phyloP scores from a whole-genome alignment of 176 grass and related monocot species.

The Avena insularis region DNA sequence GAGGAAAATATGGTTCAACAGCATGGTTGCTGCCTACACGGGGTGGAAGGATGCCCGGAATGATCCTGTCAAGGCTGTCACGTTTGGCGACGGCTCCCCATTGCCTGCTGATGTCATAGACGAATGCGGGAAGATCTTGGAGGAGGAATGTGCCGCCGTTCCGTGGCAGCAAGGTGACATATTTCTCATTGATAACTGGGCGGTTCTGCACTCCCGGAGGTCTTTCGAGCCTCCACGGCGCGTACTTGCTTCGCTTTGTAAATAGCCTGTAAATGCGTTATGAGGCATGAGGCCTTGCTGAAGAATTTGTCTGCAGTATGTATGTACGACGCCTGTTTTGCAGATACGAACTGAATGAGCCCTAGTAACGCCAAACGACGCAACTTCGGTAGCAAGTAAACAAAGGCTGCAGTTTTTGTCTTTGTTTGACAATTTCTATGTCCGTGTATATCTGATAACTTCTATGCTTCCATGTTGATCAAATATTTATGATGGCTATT shows the following conservation, averaged over 20 bases:
- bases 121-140: conserved; percentile 69
- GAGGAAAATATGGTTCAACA: conserved; percentile 95
- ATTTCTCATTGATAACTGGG: conserved; percentile 84
- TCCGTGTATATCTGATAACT: background rate
- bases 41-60: conserved; percentile 92
- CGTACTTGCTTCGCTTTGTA: conserved; percentile 92
- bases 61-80: conserved; percentile 85
- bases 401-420: no score
- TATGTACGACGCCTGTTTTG: no score
- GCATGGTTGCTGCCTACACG: conserved; percentile 95
- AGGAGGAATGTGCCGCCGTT: conserved; percentile 71
- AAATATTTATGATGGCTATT: no score
- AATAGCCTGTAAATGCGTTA: conserved; percentile 35
- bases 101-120: conserved; percentile 67
- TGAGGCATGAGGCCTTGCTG: background rate
- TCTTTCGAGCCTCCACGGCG: conserved; percentile 81
- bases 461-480: no score
- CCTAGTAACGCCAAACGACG: no score
- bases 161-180: conserved; percentile 85
- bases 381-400: no score
- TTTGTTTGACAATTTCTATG: background rate
- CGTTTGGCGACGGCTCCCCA: conserved; percentile 71
- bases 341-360: no score
- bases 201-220: conserved; percentile 75
- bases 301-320: no score